Evolutionary conservation across 83 land plant genomes (phyloP), one percentile per base, ranked within the genome.

Genomic region (Diphasiastrum complanatum): DNA sequence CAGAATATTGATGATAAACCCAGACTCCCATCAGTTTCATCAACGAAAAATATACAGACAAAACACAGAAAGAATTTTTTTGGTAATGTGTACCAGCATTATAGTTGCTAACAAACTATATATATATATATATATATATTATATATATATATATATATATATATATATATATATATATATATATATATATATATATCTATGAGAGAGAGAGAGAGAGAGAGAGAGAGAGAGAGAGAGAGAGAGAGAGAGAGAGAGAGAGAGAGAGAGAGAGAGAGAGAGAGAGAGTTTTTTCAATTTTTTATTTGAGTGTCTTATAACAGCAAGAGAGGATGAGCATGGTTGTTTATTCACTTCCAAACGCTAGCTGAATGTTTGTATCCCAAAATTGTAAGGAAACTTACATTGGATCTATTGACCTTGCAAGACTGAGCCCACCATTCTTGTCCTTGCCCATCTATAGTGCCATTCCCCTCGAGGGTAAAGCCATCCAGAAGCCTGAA

Each of bases 381-480:
- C 33, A 33, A 47, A 19, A 57, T 4, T 46, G 26, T 33, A 25
- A 11, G 62, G 3, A 4, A 25, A 43, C 16, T 57, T 79, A 85
- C 90, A 33, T 79, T 79, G 3, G 81, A 18, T 63, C 72, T 79
- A 58, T 82, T 82, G 69, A 61, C 72, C 62, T 85, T 85, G 70
- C 90, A 85, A 38, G 90, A 85, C 6, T 75, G 14, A 29, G 71
- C 81, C 90, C 90, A 85, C 90, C 90, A 85, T 53, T 79, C 72
- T 19, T 65, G 69, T 35, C 90, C 90, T 2, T 78, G 76, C 12
- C 90, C 90, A 66, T 85, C 81, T 38, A 85, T 68, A n/a, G n/a
- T n/a, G n/a, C n/a, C n/a, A n/a, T n/a, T n/a, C n/a, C n/a, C n/a
- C n/a, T n/a, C n/a, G n/a, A n/a, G n/a, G n/a, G n/a, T n/a, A n/a